A percentile compares a stretch with the other conserved stretches of the same genome.
phyloP scores from a whole-genome alignment of 2,329 filamentous ascomycete genomes.

The Neurospora sp. region DNA sequence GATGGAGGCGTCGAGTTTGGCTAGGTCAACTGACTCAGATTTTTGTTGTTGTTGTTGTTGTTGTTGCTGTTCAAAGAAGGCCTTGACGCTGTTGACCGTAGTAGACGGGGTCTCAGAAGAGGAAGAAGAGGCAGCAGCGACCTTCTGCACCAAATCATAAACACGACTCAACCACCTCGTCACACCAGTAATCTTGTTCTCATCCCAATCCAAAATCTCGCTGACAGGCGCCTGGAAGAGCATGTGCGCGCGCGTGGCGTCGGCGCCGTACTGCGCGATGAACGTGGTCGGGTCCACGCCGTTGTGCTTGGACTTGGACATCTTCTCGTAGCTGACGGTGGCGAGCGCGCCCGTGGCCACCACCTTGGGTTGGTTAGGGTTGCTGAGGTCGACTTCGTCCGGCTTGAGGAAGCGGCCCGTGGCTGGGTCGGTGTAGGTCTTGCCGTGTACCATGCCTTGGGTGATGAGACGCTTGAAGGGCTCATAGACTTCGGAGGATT shows the following conservation, averaged over 20 bases:
- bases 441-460: conserved; percentile 90
- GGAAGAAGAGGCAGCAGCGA: conserved; percentile 16
- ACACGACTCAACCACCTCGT: conserved; percentile 70
- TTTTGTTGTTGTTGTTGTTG: conserved; percentile 20
- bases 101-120: neutral
- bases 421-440: conserved; percentile 65
- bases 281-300: conserved; percentile 72
- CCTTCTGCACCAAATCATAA: conserved; percentile 41
- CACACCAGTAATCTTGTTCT: conserved; percentile 69
- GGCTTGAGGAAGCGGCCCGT: conserved; percentile 70
- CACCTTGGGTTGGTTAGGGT: conserved; percentile 49
- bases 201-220: conserved; percentile 83
- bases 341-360: conserved; percentile 48
- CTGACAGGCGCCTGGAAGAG: conserved; percentile 79
- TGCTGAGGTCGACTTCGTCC: conserved; percentile 58
- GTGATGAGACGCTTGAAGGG: conserved; percentile 77
- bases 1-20: conserved; percentile 36
- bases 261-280: conserved; percentile 67
- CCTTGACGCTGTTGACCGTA: conserved; percentile 18
- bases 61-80: conserved; percentile 26
- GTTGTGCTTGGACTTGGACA: conserved; percentile 93
- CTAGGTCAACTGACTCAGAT: conserved; percentile 22
- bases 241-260: conserved; percentile 77
- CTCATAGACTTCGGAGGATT: conserved; percentile 42
- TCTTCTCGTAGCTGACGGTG: conserved; percentile 70